phyloP scores from a whole-genome alignment of 2,329 filamentous ascomycete species.

The Fusarium praegraminearum region DNA sequence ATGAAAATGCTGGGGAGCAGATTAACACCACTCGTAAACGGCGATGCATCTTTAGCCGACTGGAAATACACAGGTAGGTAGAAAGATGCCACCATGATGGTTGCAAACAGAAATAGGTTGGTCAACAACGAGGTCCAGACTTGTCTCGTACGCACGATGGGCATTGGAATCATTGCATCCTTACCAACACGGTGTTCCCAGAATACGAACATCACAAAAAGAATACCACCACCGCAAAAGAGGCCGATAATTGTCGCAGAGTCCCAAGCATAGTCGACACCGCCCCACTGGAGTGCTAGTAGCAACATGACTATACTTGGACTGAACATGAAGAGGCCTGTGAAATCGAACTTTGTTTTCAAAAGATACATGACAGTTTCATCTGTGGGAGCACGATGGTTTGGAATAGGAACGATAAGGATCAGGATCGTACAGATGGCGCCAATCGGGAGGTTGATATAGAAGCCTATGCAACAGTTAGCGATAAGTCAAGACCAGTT shows the following conservation, averaged over 20 bases:
- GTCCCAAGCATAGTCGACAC: constrained; percentile 60
- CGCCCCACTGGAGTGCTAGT: constrained; percentile 66
- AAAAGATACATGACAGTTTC: constrained; percentile 34
- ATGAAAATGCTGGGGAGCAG: constrained; percentile 48
- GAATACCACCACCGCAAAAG: constrained; percentile 56
- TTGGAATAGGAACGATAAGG: constrained; percentile 53
- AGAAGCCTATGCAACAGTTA: constrained; percentile 53
- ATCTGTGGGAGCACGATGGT: constrained; percentile 39
- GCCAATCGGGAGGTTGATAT: constrained; percentile 62
- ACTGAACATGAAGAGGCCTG: constrained; percentile 59
- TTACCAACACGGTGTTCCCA: constrained; percentile 61
- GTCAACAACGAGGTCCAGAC: constrained; percentile 58
- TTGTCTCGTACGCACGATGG: constrained; percentile 57
- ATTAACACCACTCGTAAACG: constrained; percentile 48
- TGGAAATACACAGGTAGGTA: constrained; percentile 67
- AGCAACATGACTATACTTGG: constrained; percentile 62
- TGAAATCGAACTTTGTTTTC: constrained; percentile 56
- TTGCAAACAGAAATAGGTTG: constrained; percentile 57
- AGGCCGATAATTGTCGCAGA: constrained; percentile 59
- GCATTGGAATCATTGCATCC: constrained; percentile 62
- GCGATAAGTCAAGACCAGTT: not conserved
- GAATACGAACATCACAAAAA: constrained; percentile 57
- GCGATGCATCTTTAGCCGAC: constrained; percentile 54
- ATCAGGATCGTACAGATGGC: constrained; percentile 52
- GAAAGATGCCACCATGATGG: constrained; percentile 60